A percentile compares a stretch with the other conserved stretches of the same genome.
Conservation (phyloP, 2,329 filamentous ascomycete genomes). For the Drechslerella coelobrocha region DNA sequence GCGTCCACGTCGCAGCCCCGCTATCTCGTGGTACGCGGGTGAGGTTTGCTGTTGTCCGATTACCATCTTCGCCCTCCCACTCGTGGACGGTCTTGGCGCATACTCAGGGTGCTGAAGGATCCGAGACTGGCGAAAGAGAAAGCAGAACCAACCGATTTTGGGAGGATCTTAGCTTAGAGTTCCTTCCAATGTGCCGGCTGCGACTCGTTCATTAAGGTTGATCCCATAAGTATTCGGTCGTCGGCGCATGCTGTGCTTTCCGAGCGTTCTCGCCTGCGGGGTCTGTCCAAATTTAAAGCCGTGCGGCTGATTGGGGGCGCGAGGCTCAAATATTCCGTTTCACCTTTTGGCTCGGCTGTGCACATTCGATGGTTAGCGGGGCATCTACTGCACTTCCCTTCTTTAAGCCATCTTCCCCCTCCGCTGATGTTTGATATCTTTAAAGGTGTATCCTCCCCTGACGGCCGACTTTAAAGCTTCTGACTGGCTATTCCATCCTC, state of each 20-base stretch:
- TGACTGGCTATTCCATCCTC: conserved; percentile 9
- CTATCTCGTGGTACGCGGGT: conserved; percentile 29
- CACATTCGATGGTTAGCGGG: conserved; percentile 21
- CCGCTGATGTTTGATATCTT: conserved; percentile 19
- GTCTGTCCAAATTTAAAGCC: not conserved
- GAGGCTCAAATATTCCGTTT: conserved; percentile 38
- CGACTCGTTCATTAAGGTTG: not conserved
- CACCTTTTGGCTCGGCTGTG: conserved; percentile 30
- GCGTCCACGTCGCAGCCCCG: conserved; percentile 48
- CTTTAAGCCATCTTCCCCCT: conserved; percentile 18
- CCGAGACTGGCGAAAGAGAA: not conserved
- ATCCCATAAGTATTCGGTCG: not conserved
- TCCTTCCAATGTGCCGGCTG: not conserved
- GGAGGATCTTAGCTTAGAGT: not conserved
- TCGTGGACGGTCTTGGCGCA: conserved; percentile 8
- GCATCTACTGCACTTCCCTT: conserved; percentile 10
- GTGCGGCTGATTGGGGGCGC: conserved; percentile 9
- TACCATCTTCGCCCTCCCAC: conserved; percentile 19
- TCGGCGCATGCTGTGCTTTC: not conserved
- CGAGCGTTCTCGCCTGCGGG: not conserved
- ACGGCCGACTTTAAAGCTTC: conserved; percentile 12
- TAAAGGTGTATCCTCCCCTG: conserved; percentile 36
- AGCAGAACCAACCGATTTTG: not conserved
- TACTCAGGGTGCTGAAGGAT: not conserved
- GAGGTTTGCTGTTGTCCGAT: conserved; percentile 13